Evolutionary conservation across 2,329 filamentous ascomycete genomes (phyloP).

Genomic region (Grosmannia huntii): DNA sequence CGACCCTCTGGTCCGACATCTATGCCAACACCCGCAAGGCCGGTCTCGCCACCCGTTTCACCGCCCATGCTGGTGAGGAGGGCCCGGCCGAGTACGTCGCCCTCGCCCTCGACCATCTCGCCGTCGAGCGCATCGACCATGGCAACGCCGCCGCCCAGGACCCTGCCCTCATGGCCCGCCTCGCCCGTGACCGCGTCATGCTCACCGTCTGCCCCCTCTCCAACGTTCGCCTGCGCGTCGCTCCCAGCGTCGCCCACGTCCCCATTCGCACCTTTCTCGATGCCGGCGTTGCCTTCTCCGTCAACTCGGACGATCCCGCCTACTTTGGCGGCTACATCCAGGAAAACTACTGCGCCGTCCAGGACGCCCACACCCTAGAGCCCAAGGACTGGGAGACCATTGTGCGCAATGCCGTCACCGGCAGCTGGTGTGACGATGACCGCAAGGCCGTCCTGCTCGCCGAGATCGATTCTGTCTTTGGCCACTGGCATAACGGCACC

Average conservation of each 20-base stretch:
- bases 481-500: slow-evolving; percentile 5
- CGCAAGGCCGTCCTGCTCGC: slow-evolving; percentile 47
- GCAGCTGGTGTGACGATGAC: slow-evolving; percentile 54
- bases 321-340: slow-evolving; percentile 67
- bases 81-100: slow-evolving; percentile 54
- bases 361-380: slow-evolving; percentile 53
- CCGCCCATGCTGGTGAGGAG: slow-evolving; percentile 67
- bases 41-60: slow-evolving; percentile 32
- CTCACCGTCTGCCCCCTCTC: slow-evolving; percentile 62
- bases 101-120: slow-evolving; percentile 47
- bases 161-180: slow-evolving; percentile 39
- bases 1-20: slow-evolving; percentile 43
- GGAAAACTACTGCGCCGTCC: slow-evolving; percentile 64
- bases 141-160: slow-evolving; percentile 55
- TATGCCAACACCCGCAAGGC: slow-evolving; percentile 42
- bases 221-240: slow-evolving; percentile 53
- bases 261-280: slow-evolving; percentile 53
- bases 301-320: slow-evolving; percentile 64
- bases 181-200: slow-evolving; percentile 45
- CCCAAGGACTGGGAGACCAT: slow-evolving; percentile 56
- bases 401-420: slow-evolving; percentile 46
- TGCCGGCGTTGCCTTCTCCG: slow-evolving; percentile 51
- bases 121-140: slow-evolving; percentile 59
- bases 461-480: slow-evolving; percentile 27
- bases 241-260: slow-evolving; percentile 37